Evolutionary conservation across 257 asterid genomes (phyloP).

Genomic region (Petunia secreta): DNA sequence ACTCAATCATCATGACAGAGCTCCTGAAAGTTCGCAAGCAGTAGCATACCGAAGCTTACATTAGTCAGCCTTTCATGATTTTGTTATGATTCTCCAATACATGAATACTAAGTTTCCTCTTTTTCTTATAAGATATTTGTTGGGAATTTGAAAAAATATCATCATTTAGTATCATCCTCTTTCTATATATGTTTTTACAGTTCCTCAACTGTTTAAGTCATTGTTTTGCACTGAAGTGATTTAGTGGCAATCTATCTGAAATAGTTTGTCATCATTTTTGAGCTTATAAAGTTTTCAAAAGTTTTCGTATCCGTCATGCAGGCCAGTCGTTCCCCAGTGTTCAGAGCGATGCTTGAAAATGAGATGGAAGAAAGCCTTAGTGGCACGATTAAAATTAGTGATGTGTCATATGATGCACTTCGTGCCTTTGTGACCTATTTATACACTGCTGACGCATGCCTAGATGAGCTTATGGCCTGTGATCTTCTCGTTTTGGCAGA

Average conservation of each 20-base stretch:
- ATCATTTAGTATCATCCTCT: neutral
- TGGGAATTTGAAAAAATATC: neutral
- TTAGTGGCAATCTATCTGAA: neutral
- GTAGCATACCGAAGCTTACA: conserved; percentile 13
- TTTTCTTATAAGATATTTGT: neutral
- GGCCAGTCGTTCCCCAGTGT: conserved; percentile 87
- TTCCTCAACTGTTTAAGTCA: neutral
- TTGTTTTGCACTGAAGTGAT: neutral
- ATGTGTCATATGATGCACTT: conserved; percentile 77
- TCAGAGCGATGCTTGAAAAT: conserved; percentile 84
- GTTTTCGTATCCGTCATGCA: conserved; percentile 34
- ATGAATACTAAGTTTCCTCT: neutral
- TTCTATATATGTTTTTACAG: neutral
- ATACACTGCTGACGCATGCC: conserved; percentile 79
- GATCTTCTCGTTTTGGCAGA: conserved; percentile 83
- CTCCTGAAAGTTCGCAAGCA: neutral
- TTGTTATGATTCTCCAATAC: neutral
- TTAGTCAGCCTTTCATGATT: neutral
- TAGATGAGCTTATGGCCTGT: conserved; percentile 78
- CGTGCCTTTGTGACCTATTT: conserved; percentile 69
- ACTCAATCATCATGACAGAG: conserved; percentile 7
- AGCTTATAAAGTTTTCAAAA: conserved; percentile 3
- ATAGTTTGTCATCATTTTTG: neutral
- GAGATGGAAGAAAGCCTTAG: conserved; percentile 87
- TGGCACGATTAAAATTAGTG: conserved; percentile 78